A percentile compares a stretch with the other conserved stretches of the same genome.
phyloP scores from a whole-genome alignment of 2,329 filamentous ascomycete genomes.

The Talaromyces verruculosus region DNA sequence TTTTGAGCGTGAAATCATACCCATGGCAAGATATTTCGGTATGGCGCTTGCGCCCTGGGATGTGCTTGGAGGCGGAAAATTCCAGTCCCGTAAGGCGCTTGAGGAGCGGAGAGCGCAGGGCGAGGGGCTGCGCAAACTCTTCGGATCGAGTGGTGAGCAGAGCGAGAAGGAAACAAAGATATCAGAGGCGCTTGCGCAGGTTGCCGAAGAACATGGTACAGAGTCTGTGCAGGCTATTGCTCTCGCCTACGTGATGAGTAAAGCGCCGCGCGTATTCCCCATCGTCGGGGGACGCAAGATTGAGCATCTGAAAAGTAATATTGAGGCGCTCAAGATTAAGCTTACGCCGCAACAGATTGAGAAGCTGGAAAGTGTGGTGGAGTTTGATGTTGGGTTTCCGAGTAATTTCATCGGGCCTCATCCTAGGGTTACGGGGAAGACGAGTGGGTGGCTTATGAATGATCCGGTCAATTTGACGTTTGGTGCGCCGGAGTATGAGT shows the following conservation, averaged over 20 bases:
- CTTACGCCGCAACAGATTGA: conserved; percentile 63
- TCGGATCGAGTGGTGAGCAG: conserved; percentile 25
- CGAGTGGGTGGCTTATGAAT: conserved; percentile 16
- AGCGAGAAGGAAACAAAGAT: conserved; percentile 4
- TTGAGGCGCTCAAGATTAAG: conserved; percentile 63
- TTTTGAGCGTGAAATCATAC: conserved; percentile 45
- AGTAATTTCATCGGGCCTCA: conserved; percentile 54
- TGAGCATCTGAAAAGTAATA: conserved; percentile 68
- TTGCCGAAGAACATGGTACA: conserved; percentile 58
- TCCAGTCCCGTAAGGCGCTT: conserved; percentile 51
- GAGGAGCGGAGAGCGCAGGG: conserved; percentile 46
- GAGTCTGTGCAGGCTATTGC: conserved; percentile 62
- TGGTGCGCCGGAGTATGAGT: conserved; percentile 16
- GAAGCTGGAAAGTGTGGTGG: conserved; percentile 62
- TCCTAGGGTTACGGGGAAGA: conserved; percentile 27
- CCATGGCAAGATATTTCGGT: conserved; percentile 43
- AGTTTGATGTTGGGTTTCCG: conserved; percentile 69
- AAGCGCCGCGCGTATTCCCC: conserved; percentile 70
- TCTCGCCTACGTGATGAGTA: conserved; percentile 71
- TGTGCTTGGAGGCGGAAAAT: conserved; percentile 54
- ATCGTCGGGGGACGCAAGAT: conserved; percentile 69
- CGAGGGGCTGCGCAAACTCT: conserved; percentile 41
- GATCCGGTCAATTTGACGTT: conserved; percentile 19
- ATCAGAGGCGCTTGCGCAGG: conserved; percentile 55
- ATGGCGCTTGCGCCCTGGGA: conserved; percentile 61